phyloP scores from a whole-genome alignment of 441 rosid genomes.

The Adansonia gregorii region DNA sequence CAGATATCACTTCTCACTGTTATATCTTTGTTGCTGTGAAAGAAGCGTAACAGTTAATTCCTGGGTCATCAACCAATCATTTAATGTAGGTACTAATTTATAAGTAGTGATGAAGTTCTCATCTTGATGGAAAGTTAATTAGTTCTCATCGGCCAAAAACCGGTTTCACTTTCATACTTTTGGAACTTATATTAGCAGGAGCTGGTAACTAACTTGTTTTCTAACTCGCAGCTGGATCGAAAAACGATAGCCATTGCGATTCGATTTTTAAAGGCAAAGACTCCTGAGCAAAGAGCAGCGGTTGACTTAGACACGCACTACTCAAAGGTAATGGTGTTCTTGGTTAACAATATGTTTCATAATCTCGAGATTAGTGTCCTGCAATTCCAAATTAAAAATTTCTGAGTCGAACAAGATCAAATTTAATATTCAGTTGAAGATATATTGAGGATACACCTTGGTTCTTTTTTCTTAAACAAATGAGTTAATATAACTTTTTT shows the following conservation, averaged over 20 bases:
- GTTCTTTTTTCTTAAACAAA: constrained; percentile 1
- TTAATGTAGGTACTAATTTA: background rate
- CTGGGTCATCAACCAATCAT: background rate
- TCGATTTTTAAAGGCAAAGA: constrained; percentile 86
- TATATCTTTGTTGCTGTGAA: background rate
- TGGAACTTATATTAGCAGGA: constrained; percentile 23
- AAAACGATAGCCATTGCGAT: constrained; percentile 71
- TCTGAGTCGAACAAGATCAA: background rate
- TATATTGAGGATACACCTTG: background rate
- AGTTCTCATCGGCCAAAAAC: background rate
- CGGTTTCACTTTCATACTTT: background rate
- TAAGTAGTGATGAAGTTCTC: constrained; percentile 12
- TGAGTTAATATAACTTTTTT: background rate
- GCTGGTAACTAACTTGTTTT: constrained; percentile 8
- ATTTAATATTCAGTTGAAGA: background rate
- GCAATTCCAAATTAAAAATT: background rate
- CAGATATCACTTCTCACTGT: constrained; percentile 5
- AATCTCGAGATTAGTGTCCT: background rate
- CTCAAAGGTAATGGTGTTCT: constrained; percentile 51
- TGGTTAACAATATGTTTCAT: background rate
- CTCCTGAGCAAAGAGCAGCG: constrained; percentile 90
- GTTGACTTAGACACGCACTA: constrained; percentile 98
- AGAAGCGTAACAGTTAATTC: constrained; percentile 10
- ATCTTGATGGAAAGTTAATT: background rate
- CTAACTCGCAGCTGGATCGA: constrained; percentile 62